Evolutionary conservation across 108 stramenopile species (phyloP).

Genomic region (Nitzschia putrida): DNA sequence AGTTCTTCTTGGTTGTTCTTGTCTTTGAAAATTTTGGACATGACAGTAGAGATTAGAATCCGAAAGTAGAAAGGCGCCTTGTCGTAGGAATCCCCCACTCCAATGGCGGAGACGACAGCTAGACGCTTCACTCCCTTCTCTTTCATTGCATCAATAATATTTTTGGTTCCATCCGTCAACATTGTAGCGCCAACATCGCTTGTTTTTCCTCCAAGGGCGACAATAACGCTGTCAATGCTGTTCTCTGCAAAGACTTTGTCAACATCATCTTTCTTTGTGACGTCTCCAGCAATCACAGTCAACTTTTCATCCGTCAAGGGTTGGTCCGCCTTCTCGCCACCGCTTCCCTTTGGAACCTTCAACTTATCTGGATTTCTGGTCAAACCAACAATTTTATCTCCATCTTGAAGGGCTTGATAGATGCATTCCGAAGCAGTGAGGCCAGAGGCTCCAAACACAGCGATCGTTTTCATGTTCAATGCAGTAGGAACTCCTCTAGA

Average conservation of each 20-base stretch:
- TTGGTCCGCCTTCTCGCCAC: constrained; percentile 76
- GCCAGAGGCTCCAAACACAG: constrained; percentile 90
- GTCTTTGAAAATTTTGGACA: constrained; percentile 95
- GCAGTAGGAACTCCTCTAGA: constrained; percentile 7
- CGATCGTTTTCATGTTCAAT: constrained; percentile 64
- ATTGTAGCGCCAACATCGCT: constrained; percentile 92
- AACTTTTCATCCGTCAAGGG: constrained; percentile 67
- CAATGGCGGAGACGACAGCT: constrained; percentile 93
- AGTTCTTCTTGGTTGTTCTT: constrained; percentile 97
- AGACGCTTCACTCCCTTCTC: constrained; percentile 86
- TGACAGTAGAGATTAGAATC: constrained; percentile 95
- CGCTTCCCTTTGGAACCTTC: constrained; percentile 77
- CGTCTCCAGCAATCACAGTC: constrained; percentile 82
- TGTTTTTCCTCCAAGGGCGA: constrained; percentile 96
- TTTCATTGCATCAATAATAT: constrained; percentile 92
- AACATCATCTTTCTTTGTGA: constrained; percentile 84
- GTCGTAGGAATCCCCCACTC: constrained; percentile 91
- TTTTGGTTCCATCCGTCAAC: constrained; percentile 93
- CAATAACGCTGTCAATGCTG: constrained; percentile 87
- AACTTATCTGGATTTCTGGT: constrained; percentile 82
- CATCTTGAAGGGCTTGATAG: constrained; percentile 83
- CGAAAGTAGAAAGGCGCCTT: constrained; percentile 96
- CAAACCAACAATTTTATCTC: constrained; percentile 84
- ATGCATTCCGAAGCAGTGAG: constrained; percentile 84
- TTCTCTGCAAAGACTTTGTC: constrained; percentile 79